Evolutionary conservation across 2,329 filamentous ascomycete genomes (phyloP), one percentile per base, ranked within the genome.

Genomic region (Colletotrichum ledebouriae): DNA sequence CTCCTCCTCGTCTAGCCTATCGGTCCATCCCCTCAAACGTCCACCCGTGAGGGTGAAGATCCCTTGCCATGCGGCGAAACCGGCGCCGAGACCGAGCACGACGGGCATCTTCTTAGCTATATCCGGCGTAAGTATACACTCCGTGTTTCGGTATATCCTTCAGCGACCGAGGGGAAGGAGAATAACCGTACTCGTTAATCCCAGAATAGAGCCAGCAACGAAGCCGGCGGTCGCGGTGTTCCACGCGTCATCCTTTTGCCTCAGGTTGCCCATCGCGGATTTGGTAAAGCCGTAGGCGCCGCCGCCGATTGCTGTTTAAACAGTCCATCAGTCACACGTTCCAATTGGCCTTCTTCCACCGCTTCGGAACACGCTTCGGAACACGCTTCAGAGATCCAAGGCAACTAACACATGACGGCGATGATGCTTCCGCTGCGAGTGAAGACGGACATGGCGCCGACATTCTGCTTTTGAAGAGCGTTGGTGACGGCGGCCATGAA

Each of bases 401-500:
- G 9, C n/a, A 22, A 33, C 70, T 5, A 65, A 71, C 70, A 55
- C 49, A 70, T 68, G 52, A 69, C 39, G 44, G 59, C 91, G 76
- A 95, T 92, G 57, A 91, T 91, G 76, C 90, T 85, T 72, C 94
- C 94, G 65, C 90, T 91, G 75, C 89, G 89, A 53, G 92, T 92
- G 78, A 98, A 90, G 75, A 97, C 87, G 73, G 92, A 92, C 84
- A 91, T 88, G 70, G 90, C 87, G 74, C 94, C 93, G 72, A 96
- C 85, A 80, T 97, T 97, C 78, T 89, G 86, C 84, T 90, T 94
- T 63, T 90, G 86, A 74, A 98, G 87, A 67, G 94, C 93, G 84
- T 97, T 98, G 84, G 94, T 92, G 72, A 97, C 86, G 63, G 92
- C 90, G 58, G 93, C 91, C 69, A 92, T 78, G 79, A 94, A 86